Base-by-base conservation (phyloP, 345 rosid genomes). In the Iberis pinnata region DNA sequence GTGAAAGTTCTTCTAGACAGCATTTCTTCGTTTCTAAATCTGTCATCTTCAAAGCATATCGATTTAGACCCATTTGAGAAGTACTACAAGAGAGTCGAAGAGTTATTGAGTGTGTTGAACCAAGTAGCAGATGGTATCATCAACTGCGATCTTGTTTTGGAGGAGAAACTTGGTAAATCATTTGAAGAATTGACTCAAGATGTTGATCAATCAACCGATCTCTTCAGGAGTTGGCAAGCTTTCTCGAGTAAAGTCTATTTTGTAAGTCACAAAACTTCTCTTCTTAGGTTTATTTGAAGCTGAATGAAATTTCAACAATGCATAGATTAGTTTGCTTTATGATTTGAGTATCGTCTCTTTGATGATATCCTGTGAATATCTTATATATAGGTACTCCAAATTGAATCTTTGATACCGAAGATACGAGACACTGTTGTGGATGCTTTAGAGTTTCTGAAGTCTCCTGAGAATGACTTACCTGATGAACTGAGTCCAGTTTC, bases 171-270 rank as follows among this genome's bases (percentile, higher is more conserved):
- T 54, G 68, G 54, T 53, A 80, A 75, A 67, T 49, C 72, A 29
- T 79, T 78, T 58, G 74, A 76, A 70, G 97, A 84, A 39, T 70
- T 88, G 61, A 54, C 68, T 68, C 89, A 74, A 42, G 80, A 76
- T 68, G 72, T 86, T 59, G 86, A 76, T 51, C 92, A 79, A 49
- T 53, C 84, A 53, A 80, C 55, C 57, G 83, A 86, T 72, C 73
- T 74, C 60, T 76, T 84, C 60, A 81, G 76, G 49, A 79, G 63
- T 56, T 82, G 95, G 82, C 87, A 82, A 58, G 77, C 92, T 5
- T 69, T 86, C 67, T 73, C 72, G 25, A 88, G 97, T 64, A 84
- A 84, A 82, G 80, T 82, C 52, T 78, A 80, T 62, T 83, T 81
- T 73, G 99, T 93, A 75, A 81, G 99, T 73, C 10, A 26, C 8